These are phyloP conservation scores for Globisporangium splendens DNA, from an alignment of 352 stramenopile genomes.

Conservation along the genomic window DNA sequence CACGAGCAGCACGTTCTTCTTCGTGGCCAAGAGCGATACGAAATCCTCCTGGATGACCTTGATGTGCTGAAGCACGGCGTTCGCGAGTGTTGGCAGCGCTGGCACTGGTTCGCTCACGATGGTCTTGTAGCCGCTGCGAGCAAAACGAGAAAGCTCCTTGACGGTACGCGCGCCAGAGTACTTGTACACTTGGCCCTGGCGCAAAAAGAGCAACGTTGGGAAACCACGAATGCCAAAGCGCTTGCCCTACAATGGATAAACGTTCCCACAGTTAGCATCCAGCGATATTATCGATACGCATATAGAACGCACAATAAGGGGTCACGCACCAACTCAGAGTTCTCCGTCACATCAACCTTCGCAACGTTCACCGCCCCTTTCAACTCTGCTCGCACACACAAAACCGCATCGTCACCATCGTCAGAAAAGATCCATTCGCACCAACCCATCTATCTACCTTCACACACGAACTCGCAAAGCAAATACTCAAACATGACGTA, in stretches of 20 bases:
- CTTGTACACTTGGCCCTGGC: slow-evolving; percentile 77
- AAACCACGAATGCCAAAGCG: slow-evolving; percentile 83
- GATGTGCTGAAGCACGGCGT: slow-evolving; percentile 34
- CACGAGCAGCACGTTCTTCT: slow-evolving; percentile 81
- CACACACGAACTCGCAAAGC: slow-evolving; percentile 2
- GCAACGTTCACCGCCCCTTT: slow-evolving; percentile 87
- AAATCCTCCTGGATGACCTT: slow-evolving; percentile 64
- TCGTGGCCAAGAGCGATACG: slow-evolving; percentile 57
- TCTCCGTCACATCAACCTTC: slow-evolving; percentile 85
- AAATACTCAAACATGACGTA: slow-evolving; percentile 19
- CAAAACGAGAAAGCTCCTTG: slow-evolving; percentile 58
- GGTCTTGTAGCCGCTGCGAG: slow-evolving; percentile 57
- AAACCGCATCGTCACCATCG: background rate
- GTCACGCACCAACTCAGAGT: slow-evolving; percentile 45
- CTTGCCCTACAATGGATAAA: slow-evolving; percentile 30
- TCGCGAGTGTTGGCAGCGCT: slow-evolving; percentile 27
- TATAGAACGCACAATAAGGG: no score
- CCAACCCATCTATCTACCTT: background rate
- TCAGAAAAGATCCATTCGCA: background rate
- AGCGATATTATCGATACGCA: background rate
- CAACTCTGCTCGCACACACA: slow-evolving; percentile 37
- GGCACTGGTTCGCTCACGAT: slow-evolving; percentile 32
- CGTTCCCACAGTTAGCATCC: no score
- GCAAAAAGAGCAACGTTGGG: slow-evolving; percentile 76
- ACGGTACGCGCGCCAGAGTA: slow-evolving; percentile 55